Evolutionary conservation across 202 grass and related monocot species (phyloP).

Genomic region (Schoenoplectus tabernaemontani): DNA sequence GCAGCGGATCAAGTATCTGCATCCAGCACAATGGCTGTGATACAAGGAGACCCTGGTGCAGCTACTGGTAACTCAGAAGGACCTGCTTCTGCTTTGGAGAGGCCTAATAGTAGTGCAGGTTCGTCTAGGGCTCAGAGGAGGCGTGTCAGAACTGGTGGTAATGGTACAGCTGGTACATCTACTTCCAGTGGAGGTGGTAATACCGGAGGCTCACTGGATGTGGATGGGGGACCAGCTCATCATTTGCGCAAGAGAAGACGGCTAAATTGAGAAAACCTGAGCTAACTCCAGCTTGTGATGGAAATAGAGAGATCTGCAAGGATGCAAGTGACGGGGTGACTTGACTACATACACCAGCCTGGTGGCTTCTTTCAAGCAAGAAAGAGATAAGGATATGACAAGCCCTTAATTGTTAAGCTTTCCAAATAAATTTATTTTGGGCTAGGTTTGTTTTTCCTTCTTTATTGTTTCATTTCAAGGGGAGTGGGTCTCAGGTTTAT

Average conservation of each 20-base stretch:
- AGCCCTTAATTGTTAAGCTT: not conserved
- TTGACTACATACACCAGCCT: not conserved
- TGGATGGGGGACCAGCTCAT: slow-evolving; percentile 32
- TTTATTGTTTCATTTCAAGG: not conserved
- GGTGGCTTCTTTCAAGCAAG: not conserved
- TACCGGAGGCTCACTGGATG: slow-evolving; percentile 51
- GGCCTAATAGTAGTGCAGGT: slow-evolving; percentile 55
- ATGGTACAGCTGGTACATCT: slow-evolving; percentile 2
- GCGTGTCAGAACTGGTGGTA: slow-evolving; percentile 36
- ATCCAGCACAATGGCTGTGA: slow-evolving; percentile 78
- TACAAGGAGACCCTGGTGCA: slow-evolving; percentile 53
- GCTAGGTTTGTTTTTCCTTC: not conserved
- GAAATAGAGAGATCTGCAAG: not conserved
- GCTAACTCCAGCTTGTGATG: not conserved
- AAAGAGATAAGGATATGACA: not conserved
- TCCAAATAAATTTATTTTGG: not conserved
- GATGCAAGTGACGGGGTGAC: not conserved
- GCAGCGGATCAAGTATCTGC: slow-evolving; percentile 73
- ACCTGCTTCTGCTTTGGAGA: slow-evolving; percentile 35
- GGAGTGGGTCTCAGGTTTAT: not conserved
- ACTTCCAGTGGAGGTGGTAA: slow-evolving; percentile 20
- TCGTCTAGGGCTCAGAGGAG: slow-evolving; percentile 57
- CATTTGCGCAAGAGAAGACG: slow-evolving; percentile 67
- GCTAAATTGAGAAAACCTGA: slow-evolving; percentile 36
- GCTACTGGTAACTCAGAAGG: slow-evolving; percentile 29